Percentiles rank a stretch among this genome's conserved stretches.
These are phyloP conservation scores for Dothistroma pini DNA, from an alignment of 2,329 filamentous ascomycete species.

Conservation along the genomic window DNA sequence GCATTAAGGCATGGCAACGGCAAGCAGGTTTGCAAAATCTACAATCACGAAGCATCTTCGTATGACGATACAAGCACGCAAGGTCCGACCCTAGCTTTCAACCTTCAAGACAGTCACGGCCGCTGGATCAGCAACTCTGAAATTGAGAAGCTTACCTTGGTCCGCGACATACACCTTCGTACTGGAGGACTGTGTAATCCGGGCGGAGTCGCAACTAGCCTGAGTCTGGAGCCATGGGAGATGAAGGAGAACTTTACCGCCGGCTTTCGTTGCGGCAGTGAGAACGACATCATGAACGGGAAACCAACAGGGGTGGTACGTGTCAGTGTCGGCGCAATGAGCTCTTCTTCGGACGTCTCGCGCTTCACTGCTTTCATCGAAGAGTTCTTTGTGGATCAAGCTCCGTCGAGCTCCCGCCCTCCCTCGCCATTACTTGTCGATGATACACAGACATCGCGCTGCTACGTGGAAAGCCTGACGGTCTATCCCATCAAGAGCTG, in stretches of 20 bases:
- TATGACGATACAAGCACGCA: slow-evolving; percentile 36
- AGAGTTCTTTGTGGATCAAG: slow-evolving; percentile 34
- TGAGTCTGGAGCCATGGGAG: slow-evolving; percentile 75
- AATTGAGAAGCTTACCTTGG: slow-evolving; percentile 77
- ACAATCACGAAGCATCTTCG: slow-evolving; percentile 37
- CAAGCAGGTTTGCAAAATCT: slow-evolving; percentile 61
- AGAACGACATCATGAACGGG: slow-evolving; percentile 75
- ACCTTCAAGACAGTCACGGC: slow-evolving; percentile 65
- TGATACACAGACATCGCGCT: slow-evolving; percentile 10
- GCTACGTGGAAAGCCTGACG: slow-evolving; percentile 47
- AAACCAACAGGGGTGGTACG: slow-evolving; percentile 87
- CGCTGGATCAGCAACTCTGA: slow-evolving; percentile 78
- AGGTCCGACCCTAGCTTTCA: slow-evolving; percentile 82
- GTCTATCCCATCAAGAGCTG: slow-evolving; percentile 97
- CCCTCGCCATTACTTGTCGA: slow-evolving; percentile 9
- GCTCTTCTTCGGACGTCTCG: slow-evolving; percentile 68
- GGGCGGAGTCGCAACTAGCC: slow-evolving; percentile 70
- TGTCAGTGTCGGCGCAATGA: slow-evolving; percentile 87
- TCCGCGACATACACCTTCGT: slow-evolving; percentile 77
- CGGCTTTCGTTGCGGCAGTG: slow-evolving; percentile 78
- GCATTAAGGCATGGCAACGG: slow-evolving; percentile 67
- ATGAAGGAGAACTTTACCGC: slow-evolving; percentile 80
- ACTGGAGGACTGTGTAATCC: slow-evolving; percentile 92
- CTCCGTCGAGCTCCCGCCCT: background rate
- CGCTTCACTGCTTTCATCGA: slow-evolving; percentile 53